Evolutionary conservation across 2,329 filamentous ascomycete genomes (phyloP).

Genomic region (Xylaria hypoxylon): DNA sequence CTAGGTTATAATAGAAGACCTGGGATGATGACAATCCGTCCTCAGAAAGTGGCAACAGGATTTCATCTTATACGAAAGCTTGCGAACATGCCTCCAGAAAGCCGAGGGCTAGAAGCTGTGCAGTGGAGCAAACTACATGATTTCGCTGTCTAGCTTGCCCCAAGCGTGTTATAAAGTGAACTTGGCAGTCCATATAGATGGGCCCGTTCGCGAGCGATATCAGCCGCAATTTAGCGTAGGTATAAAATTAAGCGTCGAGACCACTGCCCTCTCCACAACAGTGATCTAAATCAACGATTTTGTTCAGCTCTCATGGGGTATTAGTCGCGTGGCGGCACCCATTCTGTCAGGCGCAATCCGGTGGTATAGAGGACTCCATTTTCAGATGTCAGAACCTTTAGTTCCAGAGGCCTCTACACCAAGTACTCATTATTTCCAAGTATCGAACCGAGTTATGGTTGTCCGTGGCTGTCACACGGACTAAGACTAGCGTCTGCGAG

Average conservation of each 20-base stretch:
- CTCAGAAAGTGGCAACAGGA: background rate
- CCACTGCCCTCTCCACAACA: background rate
- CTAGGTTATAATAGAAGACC: background rate
- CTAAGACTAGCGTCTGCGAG: no score
- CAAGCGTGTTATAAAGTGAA: background rate
- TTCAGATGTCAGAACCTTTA: no score
- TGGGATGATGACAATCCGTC: background rate
- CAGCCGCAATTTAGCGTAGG: slow-evolving; percentile 4
- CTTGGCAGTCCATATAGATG: slow-evolving; percentile 8
- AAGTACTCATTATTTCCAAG: no score
- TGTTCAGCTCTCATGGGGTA: background rate
- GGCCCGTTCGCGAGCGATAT: slow-evolving; percentile 7
- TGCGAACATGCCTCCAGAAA: slow-evolving; percentile 1
- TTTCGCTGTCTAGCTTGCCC: background rate
- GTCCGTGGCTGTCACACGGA: no score
- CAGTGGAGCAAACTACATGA: slow-evolving; percentile 7
- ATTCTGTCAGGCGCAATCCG: background rate
- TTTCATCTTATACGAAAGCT: slow-evolving; percentile 13
- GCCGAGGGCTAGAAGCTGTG: background rate
- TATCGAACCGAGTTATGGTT: no score
- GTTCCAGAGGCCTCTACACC: no score
- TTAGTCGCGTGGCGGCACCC: background rate
- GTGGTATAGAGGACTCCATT: background rate
- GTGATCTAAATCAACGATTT: background rate
- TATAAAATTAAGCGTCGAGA: slow-evolving; percentile 1